phyloP scores from a whole-genome alignment of 2,329 filamentous ascomycete species.

The Colletotrichum falcatum region DNA sequence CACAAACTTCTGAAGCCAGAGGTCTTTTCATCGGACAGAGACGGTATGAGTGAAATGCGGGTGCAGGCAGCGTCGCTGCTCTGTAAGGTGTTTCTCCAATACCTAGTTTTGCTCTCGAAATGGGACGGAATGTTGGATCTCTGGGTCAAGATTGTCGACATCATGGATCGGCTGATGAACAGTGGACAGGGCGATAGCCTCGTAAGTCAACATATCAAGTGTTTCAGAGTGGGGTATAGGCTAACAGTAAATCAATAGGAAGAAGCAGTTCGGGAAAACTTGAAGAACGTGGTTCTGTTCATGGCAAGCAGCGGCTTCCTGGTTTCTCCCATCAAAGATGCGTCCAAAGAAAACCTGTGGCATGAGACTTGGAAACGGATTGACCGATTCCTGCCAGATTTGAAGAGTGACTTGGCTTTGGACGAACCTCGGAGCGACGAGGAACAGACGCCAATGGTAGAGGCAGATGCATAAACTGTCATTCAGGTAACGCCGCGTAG shows the following conservation, averaged over 20 bases:
- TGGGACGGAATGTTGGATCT: conserved; percentile 92
- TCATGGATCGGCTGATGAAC: conserved; percentile 97
- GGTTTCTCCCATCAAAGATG: conserved; percentile 73
- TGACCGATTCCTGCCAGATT: conserved; percentile 72
- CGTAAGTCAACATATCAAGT: conserved; percentile 62
- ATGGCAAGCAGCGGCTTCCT: conserved; percentile 93
- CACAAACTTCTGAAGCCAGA: conserved; percentile 90
- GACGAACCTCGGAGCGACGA: conserved; percentile 53
- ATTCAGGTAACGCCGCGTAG: neutral
- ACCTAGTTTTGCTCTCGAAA: conserved; percentile 84
- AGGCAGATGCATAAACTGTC: conserved; percentile 6
- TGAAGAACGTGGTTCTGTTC: conserved; percentile 96
- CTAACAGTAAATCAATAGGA: conserved; percentile 66
- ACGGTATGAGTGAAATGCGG: conserved; percentile 95
- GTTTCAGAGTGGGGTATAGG: conserved; percentile 14
- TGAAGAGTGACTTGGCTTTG: conserved; percentile 67
- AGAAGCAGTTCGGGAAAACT: conserved; percentile 92
- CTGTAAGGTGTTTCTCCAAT: conserved; percentile 96
- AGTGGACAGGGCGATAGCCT: conserved; percentile 91
- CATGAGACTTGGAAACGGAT: conserved; percentile 74
- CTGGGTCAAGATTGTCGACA: conserved; percentile 91
- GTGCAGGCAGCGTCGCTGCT: conserved; percentile 91
- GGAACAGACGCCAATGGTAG: neutral
- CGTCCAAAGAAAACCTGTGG: conserved; percentile 68
- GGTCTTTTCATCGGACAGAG: conserved; percentile 88